Evolutionary conservation across 1,139 yeast species (phyloP).

Genomic region (Yueomyces sp.): DNA sequence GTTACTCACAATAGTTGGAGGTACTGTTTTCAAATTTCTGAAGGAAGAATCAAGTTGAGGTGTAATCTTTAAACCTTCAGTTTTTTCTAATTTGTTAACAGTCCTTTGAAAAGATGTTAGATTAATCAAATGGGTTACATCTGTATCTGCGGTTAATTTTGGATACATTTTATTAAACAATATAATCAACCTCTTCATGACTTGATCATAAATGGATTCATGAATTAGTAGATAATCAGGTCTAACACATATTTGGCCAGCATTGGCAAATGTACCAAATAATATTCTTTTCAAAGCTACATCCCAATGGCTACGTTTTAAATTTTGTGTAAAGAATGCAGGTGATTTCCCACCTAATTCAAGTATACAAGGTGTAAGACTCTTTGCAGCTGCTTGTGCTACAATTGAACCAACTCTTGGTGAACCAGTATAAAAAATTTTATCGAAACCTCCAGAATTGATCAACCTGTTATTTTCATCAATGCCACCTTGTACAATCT

Average conservation of each 20-base stretch:
- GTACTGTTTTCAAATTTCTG: constrained; percentile 33
- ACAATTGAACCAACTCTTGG: constrained; percentile 64
- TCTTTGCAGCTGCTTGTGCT: constrained; percentile 72
- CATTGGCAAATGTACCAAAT: constrained; percentile 70
- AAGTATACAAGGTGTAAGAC: constrained; percentile 65
- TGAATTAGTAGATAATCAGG: constrained; percentile 73
- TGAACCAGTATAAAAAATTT: constrained; percentile 81
- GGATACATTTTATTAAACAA: constrained; percentile 39
- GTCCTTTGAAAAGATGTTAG: constrained; percentile 45
- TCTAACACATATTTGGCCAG: constrained; percentile 90
- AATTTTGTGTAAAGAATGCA: constrained; percentile 47
- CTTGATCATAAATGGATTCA: constrained; percentile 39
- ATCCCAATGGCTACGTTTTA: constrained; percentile 31
- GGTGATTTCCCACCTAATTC: constrained; percentile 96
- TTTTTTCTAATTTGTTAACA: constrained; percentile 30
- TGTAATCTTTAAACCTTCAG: constrained; percentile 43
- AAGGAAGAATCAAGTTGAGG: constrained; percentile 11
- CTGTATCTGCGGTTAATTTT: constrained; percentile 25
- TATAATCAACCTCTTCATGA: constrained; percentile 33
- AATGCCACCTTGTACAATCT: constrained; percentile 61
- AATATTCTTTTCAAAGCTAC: constrained; percentile 54
- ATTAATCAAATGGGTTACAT: constrained; percentile 54
- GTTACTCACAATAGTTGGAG: constrained; percentile 63
- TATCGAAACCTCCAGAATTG: constrained; percentile 52
- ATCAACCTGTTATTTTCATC: constrained; percentile 58